Conservation (phyloP, 2,329 filamentous ascomycete genomes). For the Arthrobotrys entomopaga region DNA sequence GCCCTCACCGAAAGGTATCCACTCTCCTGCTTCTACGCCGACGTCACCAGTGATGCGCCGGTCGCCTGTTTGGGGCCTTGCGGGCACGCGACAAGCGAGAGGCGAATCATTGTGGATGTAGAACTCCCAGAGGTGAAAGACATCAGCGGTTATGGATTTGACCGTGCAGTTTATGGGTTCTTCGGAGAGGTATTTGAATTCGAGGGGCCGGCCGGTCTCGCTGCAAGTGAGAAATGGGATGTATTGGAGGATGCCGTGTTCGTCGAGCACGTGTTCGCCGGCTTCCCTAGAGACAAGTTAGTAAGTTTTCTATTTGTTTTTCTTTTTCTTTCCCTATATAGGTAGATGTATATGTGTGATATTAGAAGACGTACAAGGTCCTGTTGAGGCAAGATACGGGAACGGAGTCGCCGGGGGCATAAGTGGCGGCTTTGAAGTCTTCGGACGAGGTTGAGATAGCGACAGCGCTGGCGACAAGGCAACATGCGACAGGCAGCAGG, state of each 20-base stretch:
- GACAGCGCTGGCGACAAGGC: slow-evolving; percentile 1
- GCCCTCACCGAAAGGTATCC: slow-evolving; percentile 57
- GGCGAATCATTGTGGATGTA: slow-evolving; percentile 98
- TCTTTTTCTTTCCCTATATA: too few relatives aligned
- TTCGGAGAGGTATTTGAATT: slow-evolving; percentile 78
- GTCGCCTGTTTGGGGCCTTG: slow-evolving; percentile 71
- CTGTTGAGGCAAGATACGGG: slow-evolving; percentile 52
- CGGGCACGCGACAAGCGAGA: slow-evolving; percentile 86
- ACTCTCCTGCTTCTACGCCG: slow-evolving; percentile 65
- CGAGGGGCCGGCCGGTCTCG: slow-evolving; percentile 83
- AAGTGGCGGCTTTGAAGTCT: slow-evolving; percentile 37
- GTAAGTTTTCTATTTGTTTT: too few relatives aligned
- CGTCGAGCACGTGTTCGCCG: slow-evolving; percentile 86
- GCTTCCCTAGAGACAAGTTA: slow-evolving; percentile 71
- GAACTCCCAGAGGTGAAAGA: slow-evolving; percentile 93
- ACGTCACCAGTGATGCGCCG: slow-evolving; percentile 64
- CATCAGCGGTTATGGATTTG: slow-evolving; percentile 77
- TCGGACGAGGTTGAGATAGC: slow-evolving; percentile 42
- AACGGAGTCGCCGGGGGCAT: slow-evolving; percentile 35
- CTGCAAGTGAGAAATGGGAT: slow-evolving; percentile 90
- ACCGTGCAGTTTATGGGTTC: slow-evolving; percentile 85
- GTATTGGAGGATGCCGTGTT: slow-evolving; percentile 82
- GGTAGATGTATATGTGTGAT: too few relatives aligned
- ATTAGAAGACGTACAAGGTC: slow-evolving; percentile 31
- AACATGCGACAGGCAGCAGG: slow-evolving; percentile 2